Evolutionary conservation across 2,329 filamentous ascomycete species (phyloP).

Genomic region (Fusarium denticulatum): DNA sequence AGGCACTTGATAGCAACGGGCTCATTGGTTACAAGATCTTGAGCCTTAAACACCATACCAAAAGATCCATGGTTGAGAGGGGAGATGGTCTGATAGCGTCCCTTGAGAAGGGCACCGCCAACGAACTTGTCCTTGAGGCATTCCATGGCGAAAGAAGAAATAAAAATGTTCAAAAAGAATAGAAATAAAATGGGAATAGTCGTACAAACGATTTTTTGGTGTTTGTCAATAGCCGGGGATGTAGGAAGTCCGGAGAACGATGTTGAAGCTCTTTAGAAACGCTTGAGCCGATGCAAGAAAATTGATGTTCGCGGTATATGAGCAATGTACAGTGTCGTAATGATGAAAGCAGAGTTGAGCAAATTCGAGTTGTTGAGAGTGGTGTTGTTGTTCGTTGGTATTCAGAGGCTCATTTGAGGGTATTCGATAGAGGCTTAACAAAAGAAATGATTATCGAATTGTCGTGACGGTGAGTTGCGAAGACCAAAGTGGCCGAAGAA

Average conservation of each 20-base stretch:
- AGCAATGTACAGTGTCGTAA: conserved; percentile 49
- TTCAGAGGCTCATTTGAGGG: conserved; percentile 56
- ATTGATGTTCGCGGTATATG: conserved; percentile 36
- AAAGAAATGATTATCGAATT: conserved; percentile 51
- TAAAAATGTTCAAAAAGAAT: conserved; percentile 28
- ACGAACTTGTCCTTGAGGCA: conserved; percentile 87
- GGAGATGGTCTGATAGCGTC: conserved; percentile 89
- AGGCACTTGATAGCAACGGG: conserved; percentile 96
- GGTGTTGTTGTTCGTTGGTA: conserved; percentile 45
- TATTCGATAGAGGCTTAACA: conserved; percentile 48
- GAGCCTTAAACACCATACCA: conserved; percentile 96
- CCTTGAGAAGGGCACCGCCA: conserved; percentile 82
- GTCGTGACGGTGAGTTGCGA: conserved; percentile 45
- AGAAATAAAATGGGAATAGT: conserved; percentile 40
- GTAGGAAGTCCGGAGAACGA: conserved; percentile 15
- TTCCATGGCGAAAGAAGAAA: conserved; percentile 65
- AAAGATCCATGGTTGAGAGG: conserved; percentile 99
- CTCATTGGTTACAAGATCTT: conserved; percentile 78
- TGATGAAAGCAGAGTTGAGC: conserved; percentile 38
- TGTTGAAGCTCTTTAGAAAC: conserved; percentile 26
- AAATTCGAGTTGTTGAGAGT: conserved; percentile 39
- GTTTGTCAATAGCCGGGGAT: conserved; percentile 32
- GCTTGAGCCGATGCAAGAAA: conserved; percentile 28
- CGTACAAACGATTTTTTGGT: conserved; percentile 44
- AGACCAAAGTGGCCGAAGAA: conserved; percentile 46